Percentiles rank a stretch among this genome's conserved stretches.
phyloP scores from a whole-genome alignment of 2,329 filamentous ascomycete species.

The Aspergillus intermedius region DNA sequence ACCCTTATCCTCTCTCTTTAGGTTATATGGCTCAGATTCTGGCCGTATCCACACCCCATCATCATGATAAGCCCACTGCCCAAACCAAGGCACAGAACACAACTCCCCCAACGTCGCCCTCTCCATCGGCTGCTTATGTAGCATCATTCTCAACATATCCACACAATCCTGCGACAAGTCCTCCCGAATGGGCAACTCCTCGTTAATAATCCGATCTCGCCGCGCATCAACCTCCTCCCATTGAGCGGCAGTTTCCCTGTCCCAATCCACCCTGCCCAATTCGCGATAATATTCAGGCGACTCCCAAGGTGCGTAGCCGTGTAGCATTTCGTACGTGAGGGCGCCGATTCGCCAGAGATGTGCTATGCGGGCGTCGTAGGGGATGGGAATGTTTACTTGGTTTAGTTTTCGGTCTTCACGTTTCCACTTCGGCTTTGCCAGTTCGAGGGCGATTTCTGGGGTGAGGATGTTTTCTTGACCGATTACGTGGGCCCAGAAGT shows the following conservation, averaged over 20 bases:
- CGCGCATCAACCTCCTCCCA: conserved; percentile 5
- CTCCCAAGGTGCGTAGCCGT: conserved; percentile 30
- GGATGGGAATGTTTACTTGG: neutral
- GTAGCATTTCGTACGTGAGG: conserved; percentile 23
- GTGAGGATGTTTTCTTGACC: conserved; percentile 22
- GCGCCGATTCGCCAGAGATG: conserved; percentile 23
- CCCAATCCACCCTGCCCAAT: neutral
- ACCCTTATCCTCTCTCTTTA: neutral
- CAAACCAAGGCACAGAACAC: conserved; percentile 22
- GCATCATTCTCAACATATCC: conserved; percentile 20
- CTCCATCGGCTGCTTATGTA: conserved; percentile 15
- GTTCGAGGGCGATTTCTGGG: conserved; percentile 18
- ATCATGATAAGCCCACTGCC: conserved; percentile 9
- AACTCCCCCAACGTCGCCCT: conserved; percentile 19
- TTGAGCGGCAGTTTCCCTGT: neutral
- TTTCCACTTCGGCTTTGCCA: conserved; percentile 4
- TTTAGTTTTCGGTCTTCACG: neutral
- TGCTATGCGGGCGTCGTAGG: conserved; percentile 13
- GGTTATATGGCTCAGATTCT: neutral
- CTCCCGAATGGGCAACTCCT: conserved; percentile 20
- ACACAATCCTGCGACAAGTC: conserved; percentile 25
- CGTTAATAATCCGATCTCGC: conserved; percentile 19
- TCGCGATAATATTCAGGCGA: conserved; percentile 7
- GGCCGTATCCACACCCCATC: neutral
- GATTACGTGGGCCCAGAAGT: conserved; percentile 5